These are phyloP conservation scores for Aspergillus sp. DNA, from an alignment of 2,329 filamentous ascomycete genomes.

Conservation along the genomic window DNA sequence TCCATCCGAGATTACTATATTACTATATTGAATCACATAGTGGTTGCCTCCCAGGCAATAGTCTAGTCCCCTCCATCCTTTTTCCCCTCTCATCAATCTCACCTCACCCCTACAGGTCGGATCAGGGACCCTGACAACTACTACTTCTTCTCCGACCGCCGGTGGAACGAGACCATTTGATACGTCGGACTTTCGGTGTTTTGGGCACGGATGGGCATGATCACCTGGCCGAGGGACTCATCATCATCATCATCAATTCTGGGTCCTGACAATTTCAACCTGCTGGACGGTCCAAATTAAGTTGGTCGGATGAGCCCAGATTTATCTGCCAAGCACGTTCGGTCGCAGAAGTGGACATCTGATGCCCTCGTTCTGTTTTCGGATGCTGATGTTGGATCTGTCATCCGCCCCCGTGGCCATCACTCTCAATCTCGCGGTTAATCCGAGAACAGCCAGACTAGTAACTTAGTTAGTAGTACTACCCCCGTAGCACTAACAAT, in stretches of 20 bases:
- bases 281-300: slow-evolving; percentile 7
- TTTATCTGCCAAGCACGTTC: slow-evolving; percentile 1
- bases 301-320: slow-evolving; percentile 4
- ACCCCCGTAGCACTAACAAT: background rate
- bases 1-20: background rate
- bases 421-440: too few species aligned
- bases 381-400: background rate
- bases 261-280: slow-evolving; percentile 6
- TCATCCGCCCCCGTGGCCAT: background rate
- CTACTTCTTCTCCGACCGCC: background rate
- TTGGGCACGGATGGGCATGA: slow-evolving; percentile 19
- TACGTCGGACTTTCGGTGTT: slow-evolving; percentile 13
- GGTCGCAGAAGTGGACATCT: background rate
- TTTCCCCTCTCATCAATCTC: background rate
- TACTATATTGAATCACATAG: background rate
- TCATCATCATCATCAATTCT: background rate
- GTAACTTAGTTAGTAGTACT: too few species aligned
- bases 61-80: background rate
- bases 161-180: background rate
- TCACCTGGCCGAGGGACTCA: slow-evolving; percentile 4
- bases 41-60: background rate
- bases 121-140: background rate
- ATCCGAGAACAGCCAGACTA: background rate
- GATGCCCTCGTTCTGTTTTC: background rate
- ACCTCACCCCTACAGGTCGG: background rate